Evolutionary conservation across 2,329 filamentous ascomycete species (phyloP).

Genomic region (Pyrenophora tritici-repentis): DNA sequence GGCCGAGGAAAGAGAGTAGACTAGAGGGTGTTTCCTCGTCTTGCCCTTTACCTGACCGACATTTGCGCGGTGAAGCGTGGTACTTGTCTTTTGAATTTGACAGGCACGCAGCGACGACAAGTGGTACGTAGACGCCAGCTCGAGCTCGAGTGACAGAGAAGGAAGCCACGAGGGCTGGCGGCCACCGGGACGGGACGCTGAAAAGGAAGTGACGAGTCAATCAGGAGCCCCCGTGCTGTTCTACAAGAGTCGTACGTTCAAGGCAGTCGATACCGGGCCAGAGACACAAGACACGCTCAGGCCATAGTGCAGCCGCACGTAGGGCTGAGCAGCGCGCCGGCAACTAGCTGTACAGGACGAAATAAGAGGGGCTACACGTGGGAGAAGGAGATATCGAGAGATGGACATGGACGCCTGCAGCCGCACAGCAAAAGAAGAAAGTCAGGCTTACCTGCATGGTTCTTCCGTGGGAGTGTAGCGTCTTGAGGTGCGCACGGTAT

Average conservation of each 20-base stretch:
- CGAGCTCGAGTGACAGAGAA: not conserved
- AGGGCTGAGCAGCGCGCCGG: conserved; percentile 31
- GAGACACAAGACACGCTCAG: conserved; percentile 30
- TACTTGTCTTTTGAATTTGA: conserved; percentile 25
- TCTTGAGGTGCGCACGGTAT: conserved; percentile 37
- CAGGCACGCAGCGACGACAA: conserved; percentile 32
- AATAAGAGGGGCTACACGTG: conserved; percentile 14
- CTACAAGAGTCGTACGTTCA: conserved; percentile 46
- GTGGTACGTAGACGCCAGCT: conserved; percentile 22
- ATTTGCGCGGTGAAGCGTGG: conserved; percentile 36
- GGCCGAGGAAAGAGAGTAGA: conserved; percentile 12
- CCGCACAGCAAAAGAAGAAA: conserved; percentile 14
- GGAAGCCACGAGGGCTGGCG: conserved; percentile 21
- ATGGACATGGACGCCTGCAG: conserved; percentile 14
- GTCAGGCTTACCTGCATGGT: conserved; percentile 43
- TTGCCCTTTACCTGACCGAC: conserved; percentile 31
- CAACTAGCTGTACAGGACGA: conserved; percentile 5
- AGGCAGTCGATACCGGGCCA: conserved; percentile 23
- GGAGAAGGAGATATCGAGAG: conserved; percentile 12
- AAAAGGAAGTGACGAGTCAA: conserved; percentile 25
- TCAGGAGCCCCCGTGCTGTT: conserved; percentile 39
- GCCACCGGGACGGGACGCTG: conserved; percentile 10
- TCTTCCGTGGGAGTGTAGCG: conserved; percentile 30
- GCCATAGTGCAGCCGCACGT: conserved; percentile 30
- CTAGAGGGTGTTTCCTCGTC: conserved; percentile 15